phyloP scores from a whole-genome alignment of 495 filamentous ascomycete species.

The Evernia prunastri region DNA sequence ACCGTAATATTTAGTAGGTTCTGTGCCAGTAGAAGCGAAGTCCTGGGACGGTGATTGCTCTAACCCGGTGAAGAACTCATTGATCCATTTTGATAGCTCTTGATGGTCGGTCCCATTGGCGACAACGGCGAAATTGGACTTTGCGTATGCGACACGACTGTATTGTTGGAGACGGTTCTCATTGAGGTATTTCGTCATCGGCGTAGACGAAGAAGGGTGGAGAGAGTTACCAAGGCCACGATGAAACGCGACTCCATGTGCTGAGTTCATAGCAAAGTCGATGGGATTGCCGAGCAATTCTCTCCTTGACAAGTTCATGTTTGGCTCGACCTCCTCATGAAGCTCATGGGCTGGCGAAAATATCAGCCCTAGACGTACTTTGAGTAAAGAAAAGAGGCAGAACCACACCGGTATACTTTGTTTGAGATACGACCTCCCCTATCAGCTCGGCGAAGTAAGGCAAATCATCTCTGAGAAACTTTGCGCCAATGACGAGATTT shows the following conservation, averaged over 20 bases:
- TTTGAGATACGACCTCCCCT: slow-evolving; percentile 79
- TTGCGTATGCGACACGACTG: slow-evolving; percentile 70
- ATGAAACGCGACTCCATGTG: slow-evolving; percentile 89
- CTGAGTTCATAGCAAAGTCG: slow-evolving; percentile 74
- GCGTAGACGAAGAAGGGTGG: slow-evolving; percentile 60
- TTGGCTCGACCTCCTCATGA: slow-evolving; percentile 71
- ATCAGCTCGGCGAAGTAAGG: slow-evolving; percentile 97
- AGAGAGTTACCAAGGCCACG: slow-evolving; percentile 74
- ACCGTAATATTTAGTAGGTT: slow-evolving; percentile 77
- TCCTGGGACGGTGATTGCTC: slow-evolving; percentile 37
- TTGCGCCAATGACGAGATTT: slow-evolving; percentile 83
- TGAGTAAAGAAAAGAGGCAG: slow-evolving; percentile 1
- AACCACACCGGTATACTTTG: slow-evolving; percentile 72
- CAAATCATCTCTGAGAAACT: slow-evolving; percentile 89
- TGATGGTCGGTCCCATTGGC: slow-evolving; percentile 74
- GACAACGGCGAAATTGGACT: slow-evolving; percentile 84
- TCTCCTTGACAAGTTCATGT: slow-evolving; percentile 67
- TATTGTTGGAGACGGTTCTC: slow-evolving; percentile 63
- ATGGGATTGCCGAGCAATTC: slow-evolving; percentile 57
- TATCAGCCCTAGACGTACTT: slow-evolving; percentile 19
- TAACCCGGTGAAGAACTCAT: slow-evolving; percentile 72
- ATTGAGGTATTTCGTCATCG: slow-evolving; percentile 70
- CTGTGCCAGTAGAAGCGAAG: slow-evolving; percentile 38
- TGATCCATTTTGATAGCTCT: slow-evolving; percentile 83
- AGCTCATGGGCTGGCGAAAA: slow-evolving; percentile 66